Evolutionary conservation across 2,329 filamentous ascomycete species (phyloP), one percentile per base, ranked within the genome.

Genomic region (Fusarium sambucinum): DNA sequence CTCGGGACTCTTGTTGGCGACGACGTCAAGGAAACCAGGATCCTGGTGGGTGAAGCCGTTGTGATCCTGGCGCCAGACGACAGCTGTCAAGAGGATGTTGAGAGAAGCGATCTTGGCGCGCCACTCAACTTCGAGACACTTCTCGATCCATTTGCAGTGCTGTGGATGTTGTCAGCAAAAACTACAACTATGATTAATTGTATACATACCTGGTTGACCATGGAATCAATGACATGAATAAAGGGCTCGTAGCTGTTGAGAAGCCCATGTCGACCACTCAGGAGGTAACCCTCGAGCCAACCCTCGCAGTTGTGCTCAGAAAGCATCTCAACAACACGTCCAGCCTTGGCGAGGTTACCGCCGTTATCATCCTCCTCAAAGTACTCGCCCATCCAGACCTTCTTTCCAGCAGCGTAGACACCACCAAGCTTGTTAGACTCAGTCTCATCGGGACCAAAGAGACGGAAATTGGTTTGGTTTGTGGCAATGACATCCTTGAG

Each of bases 111-210:
- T 82, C 77, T 90, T 90, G 71, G 84, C 86, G 52, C 92, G 88
- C 92, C 92, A 94, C 73, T 91, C 88, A 21, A 94, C 89, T 74
- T 94, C 91, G n/a, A 89, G 82, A 69, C 89, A 92, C 80, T 94
- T 94, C 77, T 94, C 91, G 51, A 94, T 86, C 91, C 91, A 94
- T 78, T 94, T 94, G 82, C 90, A 93, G 80, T 94, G 91, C 81
- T 86, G 50, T n/a, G 19, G 5, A 19, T 5, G 23, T 14, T 27
- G 51, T 74, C 51, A 75, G 63, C 14, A 29, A 42, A 32, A 19
- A 33, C 9, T 17, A 11, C 4, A 19, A 6, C 13, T n/a, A 10
- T 7, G 12, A 11, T 1, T 3, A 25, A 51, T 29, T 21, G 41
- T 11, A 19, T 30, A 30, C 79, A 54, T 77, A 83, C 82, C 77